Conservation (phyloP, 192 early-diverging fungal species). For the Jimgerdemannia lactiflua region DNA sequence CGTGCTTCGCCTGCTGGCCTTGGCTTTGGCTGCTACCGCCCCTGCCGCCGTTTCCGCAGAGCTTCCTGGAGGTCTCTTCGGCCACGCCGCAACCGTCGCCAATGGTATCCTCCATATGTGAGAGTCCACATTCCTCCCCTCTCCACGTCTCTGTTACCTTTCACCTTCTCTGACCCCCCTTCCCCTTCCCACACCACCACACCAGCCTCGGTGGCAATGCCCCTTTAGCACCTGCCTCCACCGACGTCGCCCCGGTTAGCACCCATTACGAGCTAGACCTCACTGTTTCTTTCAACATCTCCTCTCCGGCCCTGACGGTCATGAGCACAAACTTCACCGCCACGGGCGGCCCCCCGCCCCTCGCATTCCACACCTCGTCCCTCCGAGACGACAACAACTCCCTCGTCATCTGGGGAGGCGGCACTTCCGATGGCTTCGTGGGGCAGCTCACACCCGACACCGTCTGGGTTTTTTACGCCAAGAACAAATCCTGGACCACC, state of each 20-base stretch:
- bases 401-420: background rate
- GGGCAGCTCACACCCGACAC: background rate
- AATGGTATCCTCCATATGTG: background rate
- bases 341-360: too few species aligned
- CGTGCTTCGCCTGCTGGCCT: background rate
- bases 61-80: background rate
- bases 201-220: background rate
- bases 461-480: background rate
- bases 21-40: background rate
- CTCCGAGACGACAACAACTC: background rate
- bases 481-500: background rate
- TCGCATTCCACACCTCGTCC: background rate
- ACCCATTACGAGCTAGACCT: background rate
- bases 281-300: background rate
- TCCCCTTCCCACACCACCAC: background rate
- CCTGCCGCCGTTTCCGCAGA: background rate
- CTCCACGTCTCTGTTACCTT: background rate
- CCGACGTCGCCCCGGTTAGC: background rate
- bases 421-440: background rate
- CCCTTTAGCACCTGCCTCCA: background rate
- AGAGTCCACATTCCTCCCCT: background rate
- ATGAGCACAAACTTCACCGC: background rate
- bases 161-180: background rate
- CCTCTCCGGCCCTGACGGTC: background rate
- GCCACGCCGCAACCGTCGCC: background rate